These are phyloP conservation scores for Biancaea sappan DNA, from an alignment of 306 rosid genomes.

Conservation along the genomic window DNA sequence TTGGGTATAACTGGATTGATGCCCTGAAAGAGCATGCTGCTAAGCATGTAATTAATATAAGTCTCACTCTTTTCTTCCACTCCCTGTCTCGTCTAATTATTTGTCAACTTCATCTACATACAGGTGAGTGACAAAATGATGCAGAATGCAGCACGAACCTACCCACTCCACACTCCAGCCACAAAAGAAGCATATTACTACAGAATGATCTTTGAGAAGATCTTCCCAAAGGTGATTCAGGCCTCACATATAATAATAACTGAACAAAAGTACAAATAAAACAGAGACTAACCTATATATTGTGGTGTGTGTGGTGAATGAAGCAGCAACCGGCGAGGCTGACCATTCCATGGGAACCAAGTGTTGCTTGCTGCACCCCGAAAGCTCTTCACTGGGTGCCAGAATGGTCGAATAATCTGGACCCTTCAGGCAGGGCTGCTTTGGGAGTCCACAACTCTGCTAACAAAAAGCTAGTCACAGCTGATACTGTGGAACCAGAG, in stretches of 20 bases:
- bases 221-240: constrained; percentile 77
- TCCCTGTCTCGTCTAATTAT: background rate
- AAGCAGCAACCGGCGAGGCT: constrained; percentile 78
- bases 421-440: constrained; percentile 93
- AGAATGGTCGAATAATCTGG: constrained; percentile 74
- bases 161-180: constrained; percentile 80
- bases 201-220: constrained; percentile 87
- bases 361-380: constrained; percentile 89
- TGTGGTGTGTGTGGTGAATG: too few relatives aligned
- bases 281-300: background rate
- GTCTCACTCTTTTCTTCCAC: background rate
- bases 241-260: background rate
- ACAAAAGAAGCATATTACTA: constrained; percentile 92
- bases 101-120: background rate
- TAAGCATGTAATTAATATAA: constrained; percentile 44
- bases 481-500: background rate
- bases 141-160: constrained; percentile 68
- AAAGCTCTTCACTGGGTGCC: constrained; percentile 79
- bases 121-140: constrained; percentile 86
- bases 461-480: background rate
- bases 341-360: constrained; percentile 86
- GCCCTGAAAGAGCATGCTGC: constrained; percentile 70
- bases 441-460: background rate
- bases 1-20: constrained; percentile 73
- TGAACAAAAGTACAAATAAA: background rate